Evolutionary conservation across 1,284 basidiomycete genomes (phyloP).

Genomic region (Boletellus sp.): DNA sequence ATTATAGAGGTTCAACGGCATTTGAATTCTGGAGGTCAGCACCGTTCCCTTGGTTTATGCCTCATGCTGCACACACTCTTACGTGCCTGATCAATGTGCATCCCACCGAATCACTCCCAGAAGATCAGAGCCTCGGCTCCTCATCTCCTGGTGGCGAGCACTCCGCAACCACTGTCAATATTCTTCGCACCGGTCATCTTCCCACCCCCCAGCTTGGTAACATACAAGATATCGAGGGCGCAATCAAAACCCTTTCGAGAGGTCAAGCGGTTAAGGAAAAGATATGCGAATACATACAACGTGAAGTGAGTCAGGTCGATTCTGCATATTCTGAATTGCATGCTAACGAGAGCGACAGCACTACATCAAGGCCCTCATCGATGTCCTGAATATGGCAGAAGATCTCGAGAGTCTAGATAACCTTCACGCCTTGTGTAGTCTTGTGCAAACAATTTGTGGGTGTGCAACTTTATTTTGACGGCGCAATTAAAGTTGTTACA

Average conservation of each 20-base stretch:
- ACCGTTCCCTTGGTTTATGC: slow-evolving; percentile 13
- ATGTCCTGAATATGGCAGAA: slow-evolving; percentile 85
- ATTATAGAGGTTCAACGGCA: slow-evolving; percentile 92
- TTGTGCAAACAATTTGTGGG: slow-evolving; percentile 95
- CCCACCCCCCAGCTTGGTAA: slow-evolving; percentile 69
- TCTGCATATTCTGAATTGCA: background rate
- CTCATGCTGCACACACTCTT: slow-evolving; percentile 1
- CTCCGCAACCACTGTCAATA: slow-evolving; percentile 56
- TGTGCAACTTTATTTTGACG: slow-evolving; percentile 18
- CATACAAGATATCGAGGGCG: slow-evolving; percentile 72
- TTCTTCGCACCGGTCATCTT: slow-evolving; percentile 68
- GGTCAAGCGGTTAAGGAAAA: slow-evolving; percentile 70
- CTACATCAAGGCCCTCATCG: slow-evolving; percentile 85
- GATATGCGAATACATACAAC: slow-evolving; percentile 80
- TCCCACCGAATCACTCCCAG: slow-evolving; percentile 29
- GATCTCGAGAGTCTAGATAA: slow-evolving; percentile 88
- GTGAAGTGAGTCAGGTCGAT: slow-evolving; percentile 49
- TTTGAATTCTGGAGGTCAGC: slow-evolving; percentile 61
- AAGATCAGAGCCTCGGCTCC: slow-evolving; percentile 44
- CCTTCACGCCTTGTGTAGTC: slow-evolving; percentile 84
- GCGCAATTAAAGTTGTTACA: slow-evolving; percentile 35
- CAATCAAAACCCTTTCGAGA: slow-evolving; percentile 67
- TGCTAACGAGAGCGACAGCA: slow-evolving; percentile 47
- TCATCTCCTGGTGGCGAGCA: slow-evolving; percentile 62
- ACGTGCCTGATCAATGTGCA: slow-evolving; percentile 13